Evolutionary conservation across 768 basidiomycete species (phyloP), one percentile per base, ranked within the genome.

Genomic region (Trametes coccinea): DNA sequence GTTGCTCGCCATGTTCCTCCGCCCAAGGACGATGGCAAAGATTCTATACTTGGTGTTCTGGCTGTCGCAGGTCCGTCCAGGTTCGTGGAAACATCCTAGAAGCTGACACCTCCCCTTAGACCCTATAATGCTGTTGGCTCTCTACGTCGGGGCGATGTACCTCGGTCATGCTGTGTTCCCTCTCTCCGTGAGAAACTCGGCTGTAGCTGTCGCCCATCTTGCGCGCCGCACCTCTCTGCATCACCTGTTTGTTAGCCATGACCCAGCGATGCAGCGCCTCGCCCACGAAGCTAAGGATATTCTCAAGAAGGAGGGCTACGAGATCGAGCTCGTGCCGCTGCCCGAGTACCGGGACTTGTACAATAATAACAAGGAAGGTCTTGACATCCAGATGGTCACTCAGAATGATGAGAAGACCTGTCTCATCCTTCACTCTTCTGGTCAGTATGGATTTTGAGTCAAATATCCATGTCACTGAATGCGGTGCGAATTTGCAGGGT

Each of bases 201-300:
- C 66, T 31, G 63, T 62, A 13, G 77, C 75, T 0, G 65, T 80
- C 7, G 71, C 70, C 0, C 75, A 79, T 64, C 68, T 80, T 5
- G 62, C 79, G 9, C 44, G 49, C 16, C 57, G 62, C 48, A 72
- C 66, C 5, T 60, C 62, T 2, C 62, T 65, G 2, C 65, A 55
- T 0, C 70, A 73, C 16, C 39, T 72, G 7, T 59, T 73, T 50
- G 68, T 68, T 27, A 65, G 65, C 34, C 56, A 55, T 10, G 71
- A 72, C 45, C 49, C 60, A 2, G 44, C 50, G 5, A 66, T 69
- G 55, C 61, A 66, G 41, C 50, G 64, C 8, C 43, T 72, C n/a
- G 56, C 65, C 2, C 45, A 61, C 22, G 65, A 67, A n/a, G 70
- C 66, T 4, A 39, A 60, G 27, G 55, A 55, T 14, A 29, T 56